A percentile compares a stretch with the other conserved stretches of the same genome.
These are phyloP conservation scores for Takakia lepidozioides DNA, from an alignment of 225 moss, liverwort and hornwort genomes.

Conservation along the genomic window DNA sequence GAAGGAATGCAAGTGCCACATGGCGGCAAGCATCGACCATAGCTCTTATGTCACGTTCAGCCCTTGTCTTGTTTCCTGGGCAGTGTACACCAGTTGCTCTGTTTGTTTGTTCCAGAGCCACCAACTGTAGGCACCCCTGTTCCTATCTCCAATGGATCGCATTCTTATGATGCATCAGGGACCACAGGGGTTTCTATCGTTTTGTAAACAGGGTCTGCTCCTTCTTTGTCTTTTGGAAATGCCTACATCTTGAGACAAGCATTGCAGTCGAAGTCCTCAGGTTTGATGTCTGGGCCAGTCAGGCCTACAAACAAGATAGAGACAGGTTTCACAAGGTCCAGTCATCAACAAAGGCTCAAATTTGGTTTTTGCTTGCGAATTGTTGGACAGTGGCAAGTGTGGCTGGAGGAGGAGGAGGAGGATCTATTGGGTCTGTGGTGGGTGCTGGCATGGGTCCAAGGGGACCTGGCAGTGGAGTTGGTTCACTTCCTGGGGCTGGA, in stretches of 20 bases:
- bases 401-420: slow-evolving; percentile 65
- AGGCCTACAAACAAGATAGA: slow-evolving; percentile 64
- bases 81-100: slow-evolving; percentile 95
- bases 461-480: slow-evolving; percentile 54
- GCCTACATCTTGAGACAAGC: slow-evolving; percentile 20
- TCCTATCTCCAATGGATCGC: slow-evolving; percentile 7
- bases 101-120: slow-evolving; percentile 75
- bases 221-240: too few species aligned
- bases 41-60: slow-evolving; percentile 76
- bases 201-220: slow-evolving; percentile 26
- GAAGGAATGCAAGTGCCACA: slow-evolving; percentile 46
- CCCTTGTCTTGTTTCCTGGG: slow-evolving; percentile 84
- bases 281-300: slow-evolving; percentile 21
- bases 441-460: slow-evolving; percentile 57
- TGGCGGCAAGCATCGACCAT: slow-evolving; percentile 61
- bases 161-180: slow-evolving; percentile 38
- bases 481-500: slow-evolving; percentile 63
- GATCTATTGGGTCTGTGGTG: slow-evolving; percentile 61
- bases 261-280: slow-evolving; percentile 28
- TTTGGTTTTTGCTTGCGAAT: slow-evolving; percentile 79
- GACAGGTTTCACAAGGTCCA: slow-evolving; percentile 71
- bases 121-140: slow-evolving; percentile 27
- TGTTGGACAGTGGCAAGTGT: slow-evolving; percentile 83
- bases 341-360: slow-evolving; percentile 66
- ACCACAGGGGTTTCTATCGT: slow-evolving; percentile 24